Evolutionary conservation across 2,329 filamentous ascomycete species (phyloP), one percentile per base, ranked within the genome.

Genomic region (Huntiella savannae): DNA sequence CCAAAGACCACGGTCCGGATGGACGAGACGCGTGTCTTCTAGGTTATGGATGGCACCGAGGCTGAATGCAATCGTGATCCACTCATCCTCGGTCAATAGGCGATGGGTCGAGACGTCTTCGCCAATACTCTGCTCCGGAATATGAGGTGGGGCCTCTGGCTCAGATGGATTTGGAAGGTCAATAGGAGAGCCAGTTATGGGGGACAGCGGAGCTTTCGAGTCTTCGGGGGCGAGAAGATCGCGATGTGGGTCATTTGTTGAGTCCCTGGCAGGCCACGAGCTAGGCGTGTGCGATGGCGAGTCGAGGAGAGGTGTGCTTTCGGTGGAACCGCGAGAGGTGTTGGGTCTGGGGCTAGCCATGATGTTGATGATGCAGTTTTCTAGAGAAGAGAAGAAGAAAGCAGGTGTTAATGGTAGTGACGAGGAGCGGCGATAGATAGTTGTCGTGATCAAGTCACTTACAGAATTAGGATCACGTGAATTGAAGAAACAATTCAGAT

Each of bases 1-100:
- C 63, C 65, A 71, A 52, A 60, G 57, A 52, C 58, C 60, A 47
- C 56, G 60, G 3, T 56, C 62, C 1, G 66, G 63, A 43, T 68
- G 63, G 22, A 65, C 55, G 2, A 67, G 57, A 12, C 55, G 54
- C 35, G 64, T 58, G 7, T 62, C 57, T 51, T 71, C 69, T 11
- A 36, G 22, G 28, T 33, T 34, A 13, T 34, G 17, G 7, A 49
- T 13, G 19, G 48, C 48, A n/a, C 48, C 48, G 33, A 49, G 40
- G 33, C 48, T 46, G 40, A 39, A 42, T 17, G 48, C 48, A 33
- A 49, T 49, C 10, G 38, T 41, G 37, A 33, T 35, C 48, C 45
- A 49, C 28, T 49, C 48, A 15, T 39, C 35, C 15, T 47, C 36
- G 2, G 48, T n/a, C 15, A 49, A 13, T n/a, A 49, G 44, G 8